Percentiles rank a stretch among this genome's conserved stretches.
phyloP scores from a whole-genome alignment of 2,329 filamentous ascomycete genomes.

The Emydomyces testavorans region DNA sequence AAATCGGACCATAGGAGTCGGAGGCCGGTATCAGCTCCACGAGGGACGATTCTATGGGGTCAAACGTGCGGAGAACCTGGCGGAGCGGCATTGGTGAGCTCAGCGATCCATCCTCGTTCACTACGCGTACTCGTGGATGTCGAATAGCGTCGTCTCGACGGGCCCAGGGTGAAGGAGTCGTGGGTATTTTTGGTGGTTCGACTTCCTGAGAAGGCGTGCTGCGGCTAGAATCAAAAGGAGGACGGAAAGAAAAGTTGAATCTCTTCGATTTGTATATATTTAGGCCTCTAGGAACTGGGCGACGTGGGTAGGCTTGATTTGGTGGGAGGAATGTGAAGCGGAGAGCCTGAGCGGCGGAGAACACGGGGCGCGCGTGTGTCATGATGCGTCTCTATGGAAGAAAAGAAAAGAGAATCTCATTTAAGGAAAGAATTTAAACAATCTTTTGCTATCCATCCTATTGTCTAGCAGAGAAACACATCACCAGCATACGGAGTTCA shows the following conservation, averaged over 20 bases:
- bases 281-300: background rate
- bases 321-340: constrained; percentile 10
- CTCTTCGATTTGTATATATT: background rate
- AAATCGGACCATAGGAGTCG: constrained; percentile 45
- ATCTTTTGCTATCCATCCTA: background rate
- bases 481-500: no score
- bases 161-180: constrained; percentile 14
- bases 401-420: background rate
- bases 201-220: no score
- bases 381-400: background rate
- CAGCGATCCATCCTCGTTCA: constrained; percentile 26
- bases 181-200: background rate
- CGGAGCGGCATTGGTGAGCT: constrained; percentile 22
- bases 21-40: constrained; percentile 37
- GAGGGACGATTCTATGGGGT: constrained; percentile 42
- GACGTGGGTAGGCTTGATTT: background rate
- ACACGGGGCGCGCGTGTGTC: constrained; percentile 11
- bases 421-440: background rate
- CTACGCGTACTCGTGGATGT: constrained; percentile 25
- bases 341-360: constrained; percentile 14
- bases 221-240: background rate
- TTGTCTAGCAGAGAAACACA: no score
- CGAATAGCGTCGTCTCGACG: constrained; percentile 27
- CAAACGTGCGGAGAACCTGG: constrained; percentile 34
- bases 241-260: background rate